Conservation (phyloP, 1,284 basidiomycete genomes). For the Sanghuangporus sanghuang region DNA sequence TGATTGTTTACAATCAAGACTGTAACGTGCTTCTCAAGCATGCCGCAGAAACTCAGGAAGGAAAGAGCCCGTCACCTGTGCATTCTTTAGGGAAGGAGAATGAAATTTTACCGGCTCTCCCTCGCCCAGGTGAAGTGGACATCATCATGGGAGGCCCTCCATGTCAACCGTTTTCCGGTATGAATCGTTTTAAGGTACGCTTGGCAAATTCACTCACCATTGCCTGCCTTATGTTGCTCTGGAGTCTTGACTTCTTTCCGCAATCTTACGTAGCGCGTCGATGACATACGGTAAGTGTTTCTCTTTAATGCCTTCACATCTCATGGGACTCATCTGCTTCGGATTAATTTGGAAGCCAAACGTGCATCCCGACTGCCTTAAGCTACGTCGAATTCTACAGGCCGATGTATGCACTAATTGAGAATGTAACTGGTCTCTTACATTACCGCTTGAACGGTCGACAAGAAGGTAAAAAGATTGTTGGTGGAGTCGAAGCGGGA, state of each 20-base stretch:
- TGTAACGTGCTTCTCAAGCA: constrained; percentile 53
- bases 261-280: constrained; percentile 37
- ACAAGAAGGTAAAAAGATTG: constrained; percentile 20
- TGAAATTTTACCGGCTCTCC: constrained; percentile 41
- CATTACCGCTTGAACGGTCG: constrained; percentile 35
- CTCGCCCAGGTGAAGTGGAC: constrained; percentile 54
- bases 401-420: constrained; percentile 59
- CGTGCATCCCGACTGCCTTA: constrained; percentile 62
- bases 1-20: constrained; percentile 59
- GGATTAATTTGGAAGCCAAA: constrained; percentile 37
- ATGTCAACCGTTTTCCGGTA: constrained; percentile 61
- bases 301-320: background rate
- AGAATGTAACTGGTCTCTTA: constrained; percentile 63
- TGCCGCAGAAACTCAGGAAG: constrained; percentile 37
- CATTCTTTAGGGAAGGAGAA: constrained; percentile 31
- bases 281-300: constrained; percentile 48
- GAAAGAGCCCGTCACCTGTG: background rate
- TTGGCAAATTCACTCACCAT: background rate
- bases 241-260: background rate
- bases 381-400: constrained; percentile 68
- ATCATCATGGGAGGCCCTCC: constrained; percentile 71
- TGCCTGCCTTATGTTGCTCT: constrained; percentile 2
- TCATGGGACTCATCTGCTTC: background rate
- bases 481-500: constrained; percentile 44
- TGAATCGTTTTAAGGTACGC: constrained; percentile 53